Base-by-base conservation (phyloP, 495 filamentous ascomycete species). In the Schizothecium vesticola region DNA sequence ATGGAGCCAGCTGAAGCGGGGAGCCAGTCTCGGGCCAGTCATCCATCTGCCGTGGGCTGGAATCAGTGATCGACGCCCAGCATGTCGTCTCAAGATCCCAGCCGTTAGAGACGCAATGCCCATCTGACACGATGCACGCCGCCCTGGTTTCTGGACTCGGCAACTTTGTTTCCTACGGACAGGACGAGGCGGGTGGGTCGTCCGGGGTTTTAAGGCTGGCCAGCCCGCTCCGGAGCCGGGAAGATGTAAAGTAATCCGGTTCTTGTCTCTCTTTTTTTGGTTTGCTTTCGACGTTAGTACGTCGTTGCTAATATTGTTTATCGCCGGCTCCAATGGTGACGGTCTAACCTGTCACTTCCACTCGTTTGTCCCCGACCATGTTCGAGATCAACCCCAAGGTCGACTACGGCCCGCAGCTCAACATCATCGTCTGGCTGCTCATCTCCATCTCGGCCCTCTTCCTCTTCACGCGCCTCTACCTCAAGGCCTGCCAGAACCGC, bases 401-500 rank as follows among this genome's bases (percentile, higher is more conserved):
- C 26, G 65, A 71, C 65, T 68, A 73, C 51, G 75, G 75, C 11
- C 74, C 75, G 21, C 72, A 67, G 28, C 67, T 76, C 33, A 74
- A 72, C 64, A 61, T 58, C 16, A 24, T 70, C 23, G 33, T 72
- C 33, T 77, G 74, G 73, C 29, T 74, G 36, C 57, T 77, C 6
- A 57, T 77, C 22, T 73, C 75, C 8, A 16, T 75, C 10, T 69
- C 75, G 2, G 66, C 72, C 3, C 19, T 71, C 43, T 77, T 77
- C 26, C 69, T 77, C 23, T 71, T 74, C 67, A 72, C 72, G 8
- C 70, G 75, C 5, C 59, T 77, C 9, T 74, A 73, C 55, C 70
- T 74, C 56, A 77, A 77, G 64, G 66, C 71, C 61, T 73, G 70
- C 64, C 72, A 74, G 55, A 71, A 74, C 33, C 69, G 72, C 1